These are phyloP conservation scores for Citrullus mucosospermus DNA, from an alignment of 306 rosid species.

Conservation along the genomic window DNA sequence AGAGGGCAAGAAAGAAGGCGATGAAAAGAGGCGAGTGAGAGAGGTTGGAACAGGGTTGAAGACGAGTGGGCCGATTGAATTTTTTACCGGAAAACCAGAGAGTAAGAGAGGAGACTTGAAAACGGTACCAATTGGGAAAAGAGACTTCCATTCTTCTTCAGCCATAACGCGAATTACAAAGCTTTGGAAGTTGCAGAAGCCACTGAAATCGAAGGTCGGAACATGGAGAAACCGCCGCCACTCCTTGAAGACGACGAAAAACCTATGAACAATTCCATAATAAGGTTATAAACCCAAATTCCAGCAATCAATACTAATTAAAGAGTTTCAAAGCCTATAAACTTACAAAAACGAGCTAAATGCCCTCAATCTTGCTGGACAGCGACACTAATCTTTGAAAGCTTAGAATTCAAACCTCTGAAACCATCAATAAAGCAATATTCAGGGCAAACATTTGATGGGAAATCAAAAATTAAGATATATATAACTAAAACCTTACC, in stretches of 20 bases:
- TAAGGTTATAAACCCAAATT: too few species aligned
- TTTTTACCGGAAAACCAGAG: constrained; percentile 10
- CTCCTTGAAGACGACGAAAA: not conserved
- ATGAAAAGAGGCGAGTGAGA: constrained; percentile 21
- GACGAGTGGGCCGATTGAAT: constrained; percentile 40
- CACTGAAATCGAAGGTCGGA: not conserved
- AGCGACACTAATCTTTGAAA: too few species aligned
- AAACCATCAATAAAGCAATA: too few species aligned
- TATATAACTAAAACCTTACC: too few species aligned
- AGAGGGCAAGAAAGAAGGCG: constrained; percentile 19
- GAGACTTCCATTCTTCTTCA: constrained; percentile 37
- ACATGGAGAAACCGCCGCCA: not conserved
- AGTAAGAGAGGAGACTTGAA: constrained; percentile 18
- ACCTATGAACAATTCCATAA: too few species aligned
- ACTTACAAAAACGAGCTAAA: too few species aligned
- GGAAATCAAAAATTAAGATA: too few species aligned
- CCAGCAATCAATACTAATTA: too few species aligned
- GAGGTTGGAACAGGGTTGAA: constrained; percentile 40
- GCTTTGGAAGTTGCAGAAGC: not conserved
- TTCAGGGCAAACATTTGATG: too few species aligned
- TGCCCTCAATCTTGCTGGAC: too few species aligned
- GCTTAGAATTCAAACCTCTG: too few species aligned
- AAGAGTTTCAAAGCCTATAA: too few species aligned
- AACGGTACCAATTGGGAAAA: constrained; percentile 38
- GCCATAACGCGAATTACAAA: not conserved